These are phyloP conservation scores for Solanum acaule DNA, from an alignment of 257 asterid species.

Conservation along the genomic window DNA sequence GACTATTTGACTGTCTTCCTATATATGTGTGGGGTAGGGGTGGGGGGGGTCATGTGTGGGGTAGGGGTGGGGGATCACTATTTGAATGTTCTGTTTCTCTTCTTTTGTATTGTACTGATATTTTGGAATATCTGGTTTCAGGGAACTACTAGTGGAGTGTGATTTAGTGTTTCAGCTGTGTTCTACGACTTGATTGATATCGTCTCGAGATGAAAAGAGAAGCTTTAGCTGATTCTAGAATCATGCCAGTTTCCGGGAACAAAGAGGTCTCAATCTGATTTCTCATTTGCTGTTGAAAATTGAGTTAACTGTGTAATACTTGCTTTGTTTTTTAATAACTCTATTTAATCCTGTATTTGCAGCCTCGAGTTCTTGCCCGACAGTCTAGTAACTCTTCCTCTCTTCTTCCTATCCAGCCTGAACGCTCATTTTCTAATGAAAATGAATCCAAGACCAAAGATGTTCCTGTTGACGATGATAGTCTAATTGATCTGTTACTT, in stretches of 20 bases:
- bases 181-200: not conserved
- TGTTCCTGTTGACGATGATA: no score
- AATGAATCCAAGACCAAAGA: conserved; percentile 10
- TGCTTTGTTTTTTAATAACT: not conserved
- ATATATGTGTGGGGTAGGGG: no score
- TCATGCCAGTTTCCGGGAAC: not conserved
- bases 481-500: no score
- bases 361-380: conserved; percentile 36
- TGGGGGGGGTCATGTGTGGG: no score
- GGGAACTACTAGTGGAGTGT: not conserved
- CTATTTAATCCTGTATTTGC: conserved; percentile 8
- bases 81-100: not conserved
- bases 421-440: conserved; percentile 10
- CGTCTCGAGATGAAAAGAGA: not conserved
- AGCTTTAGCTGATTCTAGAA: not conserved
- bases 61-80: no score
- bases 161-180: conserved; percentile 20
- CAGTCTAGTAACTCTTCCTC: conserved; percentile 13
- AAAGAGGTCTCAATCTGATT: not conserved
- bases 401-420: conserved; percentile 49
- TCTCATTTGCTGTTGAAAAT: not conserved
- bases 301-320: not conserved
- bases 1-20: no score
- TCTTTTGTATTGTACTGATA: not conserved
- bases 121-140: not conserved